Evolutionary conservation across 371 early-diverging fungal genomes (phyloP).

Genomic region (Syncephalastrum racemosum): DNA sequence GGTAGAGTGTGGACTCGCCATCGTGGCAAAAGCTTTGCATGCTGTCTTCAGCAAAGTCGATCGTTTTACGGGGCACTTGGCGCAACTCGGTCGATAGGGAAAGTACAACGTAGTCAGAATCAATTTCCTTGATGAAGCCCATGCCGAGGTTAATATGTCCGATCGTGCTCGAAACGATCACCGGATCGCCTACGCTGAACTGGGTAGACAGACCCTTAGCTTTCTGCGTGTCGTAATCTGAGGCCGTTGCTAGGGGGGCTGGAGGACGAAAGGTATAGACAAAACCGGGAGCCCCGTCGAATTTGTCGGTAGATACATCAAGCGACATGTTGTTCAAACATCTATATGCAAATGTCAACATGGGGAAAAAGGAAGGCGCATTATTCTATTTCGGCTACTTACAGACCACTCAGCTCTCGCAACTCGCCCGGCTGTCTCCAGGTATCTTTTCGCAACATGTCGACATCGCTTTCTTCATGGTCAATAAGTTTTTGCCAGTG

Average conservation of each 20-base stretch:
- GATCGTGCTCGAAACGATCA: conserved; percentile 78
- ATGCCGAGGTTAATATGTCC: conserved; percentile 77
- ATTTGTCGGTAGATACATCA: not conserved
- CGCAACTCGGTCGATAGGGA: conserved; percentile 66
- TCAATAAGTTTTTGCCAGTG: conserved; percentile 81
- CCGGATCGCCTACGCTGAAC: conserved; percentile 75
- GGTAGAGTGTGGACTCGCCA: conserved; percentile 39
- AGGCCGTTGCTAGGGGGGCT: too few relatives aligned
- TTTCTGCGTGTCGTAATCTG: too few relatives aligned
- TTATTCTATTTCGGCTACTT: conserved; percentile 1
- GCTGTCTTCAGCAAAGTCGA: conserved; percentile 41
- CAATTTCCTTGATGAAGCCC: conserved; percentile 68
- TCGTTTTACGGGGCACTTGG: conserved; percentile 52
- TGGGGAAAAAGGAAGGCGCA: not conserved
- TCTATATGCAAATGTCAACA: conserved; percentile 9
- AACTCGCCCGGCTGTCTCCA: conserved; percentile 70
- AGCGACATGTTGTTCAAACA: conserved; percentile 29
- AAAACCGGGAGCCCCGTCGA: not conserved
- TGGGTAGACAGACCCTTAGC: conserved; percentile 28
- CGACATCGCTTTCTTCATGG: conserved; percentile 77
- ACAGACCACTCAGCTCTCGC: conserved; percentile 30
- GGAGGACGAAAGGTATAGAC: too few relatives aligned
- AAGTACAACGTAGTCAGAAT: conserved; percentile 50
- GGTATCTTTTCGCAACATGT: conserved; percentile 70
- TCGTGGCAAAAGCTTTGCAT: conserved; percentile 8